Evolutionary conservation across 208 protist species (phyloP), one percentile per base, ranked within the genome.

Genomic region (Acanthamoeba healyi): DNA sequence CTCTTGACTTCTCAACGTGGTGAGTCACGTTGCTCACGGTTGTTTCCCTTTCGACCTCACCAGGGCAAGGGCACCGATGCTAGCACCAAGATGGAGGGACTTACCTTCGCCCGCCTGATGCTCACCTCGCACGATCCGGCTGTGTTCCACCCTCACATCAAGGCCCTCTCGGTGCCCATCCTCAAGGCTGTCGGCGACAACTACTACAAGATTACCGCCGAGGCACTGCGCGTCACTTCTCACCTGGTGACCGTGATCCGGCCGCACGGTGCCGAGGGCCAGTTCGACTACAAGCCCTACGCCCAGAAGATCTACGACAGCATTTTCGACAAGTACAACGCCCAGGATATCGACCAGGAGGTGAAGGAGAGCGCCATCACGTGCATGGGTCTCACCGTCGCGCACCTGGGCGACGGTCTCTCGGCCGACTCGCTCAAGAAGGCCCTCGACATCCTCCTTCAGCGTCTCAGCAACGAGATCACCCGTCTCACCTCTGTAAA

Each of bases 321-420:
- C 17, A 94, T 96, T 34, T 74, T 94, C 24, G 72, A 51, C 9
- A 94, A 97, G 77, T 94, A 98, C 0, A 84, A 94, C 34, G 92
- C 96, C 38, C 94, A 96, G 72, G 97, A 98, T 70, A 94, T 97
- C 46, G 97, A 98, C 89, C 97, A 98, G 94, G 97, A 98, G 58
- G 97, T 98, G 34, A 98, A 98, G 92, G 97, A 98, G 90, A 34
- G 77, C 44, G 95, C 97, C 26, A 98, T 98, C 94, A 86, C 70
- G 5, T 95, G 92, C 38, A 95, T 97, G 17, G 97, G 96, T 61
- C 26, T 88, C 0, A 89, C 98, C 19, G 56, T 98, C 15, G 74
- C 96, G 1, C 70, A 95, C 34, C 92, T 98, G 72, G 96, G 97
- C 74, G 95, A 97, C 79, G 91, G 38, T 1, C 51, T 96, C 12